phyloP scores from a whole-genome alignment of 768 basidiomycete species.

The Tricholoma bakamatsutake region DNA sequence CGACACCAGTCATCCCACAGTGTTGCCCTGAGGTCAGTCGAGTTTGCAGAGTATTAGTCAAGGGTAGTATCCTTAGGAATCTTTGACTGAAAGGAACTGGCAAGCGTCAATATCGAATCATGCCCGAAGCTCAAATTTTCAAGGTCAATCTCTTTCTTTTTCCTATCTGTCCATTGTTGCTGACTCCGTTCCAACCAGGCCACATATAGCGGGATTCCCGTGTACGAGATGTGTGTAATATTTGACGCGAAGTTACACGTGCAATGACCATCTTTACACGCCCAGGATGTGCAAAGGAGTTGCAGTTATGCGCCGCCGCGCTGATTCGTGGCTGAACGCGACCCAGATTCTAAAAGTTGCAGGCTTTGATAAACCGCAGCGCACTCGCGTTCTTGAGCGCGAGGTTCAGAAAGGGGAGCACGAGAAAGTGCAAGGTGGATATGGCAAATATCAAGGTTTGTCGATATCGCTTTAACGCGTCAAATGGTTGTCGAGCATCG shows the following conservation, averaged over 20 bases:
- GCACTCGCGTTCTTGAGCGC: constrained; percentile 94
- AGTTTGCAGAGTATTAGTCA: constrained; percentile 1
- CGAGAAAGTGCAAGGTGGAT: constrained; percentile 98
- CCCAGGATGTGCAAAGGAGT: constrained; percentile 90
- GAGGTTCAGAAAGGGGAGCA: constrained; percentile 99
- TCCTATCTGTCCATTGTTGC: constrained; percentile 12
- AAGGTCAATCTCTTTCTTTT: constrained; percentile 46
- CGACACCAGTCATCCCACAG: constrained; percentile 19
- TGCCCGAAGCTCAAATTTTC: constrained; percentile 87
- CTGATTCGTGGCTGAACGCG: constrained; percentile 98
- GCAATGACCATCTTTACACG: constrained; percentile 33
- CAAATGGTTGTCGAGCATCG: constrained; percentile 5
- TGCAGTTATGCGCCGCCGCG: constrained; percentile 94
- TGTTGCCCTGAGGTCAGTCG: constrained; percentile 1
- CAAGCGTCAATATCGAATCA: constrained; percentile 20
- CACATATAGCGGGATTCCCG: constrained; percentile 89
- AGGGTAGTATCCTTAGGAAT: background rate
- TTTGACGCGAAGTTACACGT: constrained; percentile 31
- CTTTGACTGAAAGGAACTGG: background rate
- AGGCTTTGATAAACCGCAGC: constrained; percentile 97
- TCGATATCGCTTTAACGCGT: constrained; percentile 12
- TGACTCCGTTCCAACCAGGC: constrained; percentile 46
- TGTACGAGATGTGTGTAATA: constrained; percentile 78
- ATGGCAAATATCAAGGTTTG: constrained; percentile 98
- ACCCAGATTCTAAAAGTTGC: constrained; percentile 99